Evolutionary conservation across 2,329 filamentous ascomycete species (phyloP).

Genomic region (Amylocarpus encephaloides): DNA sequence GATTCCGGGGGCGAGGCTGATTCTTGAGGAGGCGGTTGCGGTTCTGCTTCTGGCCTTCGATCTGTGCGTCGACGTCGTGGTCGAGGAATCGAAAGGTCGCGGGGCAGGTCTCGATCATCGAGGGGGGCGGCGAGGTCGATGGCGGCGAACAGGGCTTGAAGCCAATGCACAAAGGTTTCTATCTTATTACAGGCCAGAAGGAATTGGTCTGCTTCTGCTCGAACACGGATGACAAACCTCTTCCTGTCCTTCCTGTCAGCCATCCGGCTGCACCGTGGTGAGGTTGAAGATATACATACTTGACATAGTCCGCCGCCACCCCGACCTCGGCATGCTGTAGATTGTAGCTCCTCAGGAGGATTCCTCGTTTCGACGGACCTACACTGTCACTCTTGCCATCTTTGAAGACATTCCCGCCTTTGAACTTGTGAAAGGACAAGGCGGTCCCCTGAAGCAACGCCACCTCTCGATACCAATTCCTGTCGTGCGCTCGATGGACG

Average conservation of each 20-base stretch:
- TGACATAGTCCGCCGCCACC: constrained; percentile 65
- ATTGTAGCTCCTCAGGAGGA: constrained; percentile 61
- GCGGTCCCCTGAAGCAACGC: constrained; percentile 62
- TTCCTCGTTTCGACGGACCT: constrained; percentile 46
- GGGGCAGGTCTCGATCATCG: constrained; percentile 61
- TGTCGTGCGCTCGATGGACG: constrained; percentile 54
- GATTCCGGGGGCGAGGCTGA: too few species aligned
- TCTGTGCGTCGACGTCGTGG: constrained; percentile 10
- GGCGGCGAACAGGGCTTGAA: constrained; percentile 63
- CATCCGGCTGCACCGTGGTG: too few species aligned
- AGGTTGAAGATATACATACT: constrained; percentile 43
- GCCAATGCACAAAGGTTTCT: constrained; percentile 60
- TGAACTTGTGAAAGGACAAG: constrained; percentile 58
- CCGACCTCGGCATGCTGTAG: constrained; percentile 70
- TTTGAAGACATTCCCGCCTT: constrained; percentile 49
- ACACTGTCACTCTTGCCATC: constrained; percentile 44
- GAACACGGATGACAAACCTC: constrained; percentile 63
- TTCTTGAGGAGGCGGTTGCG: too few species aligned
- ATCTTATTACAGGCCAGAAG: constrained; percentile 60
- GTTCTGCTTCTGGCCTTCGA: neutral
- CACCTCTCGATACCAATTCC: constrained; percentile 58
- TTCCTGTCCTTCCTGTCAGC: constrained; percentile 17
- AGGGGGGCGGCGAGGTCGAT: constrained; percentile 65
- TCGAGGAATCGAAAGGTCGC: constrained; percentile 53
- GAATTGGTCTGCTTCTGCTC: constrained; percentile 69